Base-by-base conservation (phyloP, 768 basidiomycete species). In the Lactifluus piperatus region DNA sequence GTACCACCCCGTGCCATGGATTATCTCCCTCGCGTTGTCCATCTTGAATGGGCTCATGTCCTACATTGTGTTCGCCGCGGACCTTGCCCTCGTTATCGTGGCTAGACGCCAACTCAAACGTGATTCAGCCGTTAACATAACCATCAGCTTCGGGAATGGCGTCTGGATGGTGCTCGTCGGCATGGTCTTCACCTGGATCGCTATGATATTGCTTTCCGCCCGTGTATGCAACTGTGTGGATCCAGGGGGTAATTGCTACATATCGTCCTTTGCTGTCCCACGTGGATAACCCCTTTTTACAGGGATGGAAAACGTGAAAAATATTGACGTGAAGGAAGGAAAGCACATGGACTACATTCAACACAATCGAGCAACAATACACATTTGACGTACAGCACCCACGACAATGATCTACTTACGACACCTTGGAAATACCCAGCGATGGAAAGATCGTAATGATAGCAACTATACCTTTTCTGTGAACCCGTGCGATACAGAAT, bases 161-260 rank as follows among this genome's bases (percentile, higher is more conserved):
- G 78, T 85, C 8, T 90, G 87, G 87, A 79, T 91, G 80, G 77
- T 81, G n/a, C 64, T 89, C 43, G 74, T 67, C 4, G 82, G 80
- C 16, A 70, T 81, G 53, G 62, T 80, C 10, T 68, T 81, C 62
- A 77, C 79, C 2, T 89, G 86, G 85, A 45, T 79, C 3, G 80
- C 80, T 0, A 78, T 88, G 36, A 67, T 86, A 30, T 66, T 81
- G n/a, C 73, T 88, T 48, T 81, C 82, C 41, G 80, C 81, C 18
- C 75, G 83, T 30, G 81, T 79, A 14, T 89, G 85, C 65, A 78
- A 81, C 56, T 88, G 86, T 84, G 83, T 69, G 86, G 86, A 6
- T 45, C 57, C 34, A 51, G 60, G 29, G 55, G 63, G 48, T 62
- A 39, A 45, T 36, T n/a, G 9, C 8, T 10, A 7, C 4, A n/a